A percentile compares a stretch with the other conserved stretches of the same genome.
Conservation (phyloP, 495 filamentous ascomycete genomes). For the Aspergillus nidulans region DNA sequence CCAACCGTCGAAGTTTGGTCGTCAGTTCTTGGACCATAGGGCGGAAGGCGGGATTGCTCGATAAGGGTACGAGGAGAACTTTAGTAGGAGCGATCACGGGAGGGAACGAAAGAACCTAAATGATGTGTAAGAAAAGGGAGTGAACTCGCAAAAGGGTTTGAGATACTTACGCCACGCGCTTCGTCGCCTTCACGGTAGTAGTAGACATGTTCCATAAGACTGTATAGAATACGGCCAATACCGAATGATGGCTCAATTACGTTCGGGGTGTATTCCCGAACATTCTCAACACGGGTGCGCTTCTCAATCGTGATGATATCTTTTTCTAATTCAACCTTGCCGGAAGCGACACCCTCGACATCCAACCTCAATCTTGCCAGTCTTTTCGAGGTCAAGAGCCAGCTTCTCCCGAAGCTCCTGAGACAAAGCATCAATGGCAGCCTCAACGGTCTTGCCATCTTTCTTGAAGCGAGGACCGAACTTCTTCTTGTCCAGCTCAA, state of each 20-base stretch:
- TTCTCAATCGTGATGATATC: constrained; percentile 69
- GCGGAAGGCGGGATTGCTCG: constrained; percentile 53
- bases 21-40: constrained; percentile 50
- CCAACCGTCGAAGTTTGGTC: constrained; percentile 50
- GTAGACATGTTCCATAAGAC: constrained; percentile 73
- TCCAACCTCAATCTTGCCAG: constrained; percentile 64
- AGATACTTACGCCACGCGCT: constrained; percentile 56
- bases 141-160: not conserved
- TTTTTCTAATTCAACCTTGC: constrained; percentile 66
- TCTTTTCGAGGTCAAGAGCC: constrained; percentile 56
- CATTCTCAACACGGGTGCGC: constrained; percentile 62
- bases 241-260: constrained; percentile 86
- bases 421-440: constrained; percentile 59
- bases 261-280: constrained; percentile 75
- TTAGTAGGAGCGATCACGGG: constrained; percentile 64
- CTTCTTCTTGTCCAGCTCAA: constrained; percentile 80
- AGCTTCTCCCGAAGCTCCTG: constrained; percentile 70
- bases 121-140: constrained; percentile 3
- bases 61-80: constrained; percentile 64
- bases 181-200: constrained; percentile 65
- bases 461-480: constrained; percentile 79
- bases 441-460: constrained; percentile 69
- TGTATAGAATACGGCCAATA: constrained; percentile 76
- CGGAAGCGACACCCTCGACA: constrained; percentile 57
- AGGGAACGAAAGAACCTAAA: constrained; percentile 62